These are phyloP conservation scores for Diphasiastrum complanatum DNA, from an alignment of 83 land plant genomes.

Conservation along the genomic window DNA sequence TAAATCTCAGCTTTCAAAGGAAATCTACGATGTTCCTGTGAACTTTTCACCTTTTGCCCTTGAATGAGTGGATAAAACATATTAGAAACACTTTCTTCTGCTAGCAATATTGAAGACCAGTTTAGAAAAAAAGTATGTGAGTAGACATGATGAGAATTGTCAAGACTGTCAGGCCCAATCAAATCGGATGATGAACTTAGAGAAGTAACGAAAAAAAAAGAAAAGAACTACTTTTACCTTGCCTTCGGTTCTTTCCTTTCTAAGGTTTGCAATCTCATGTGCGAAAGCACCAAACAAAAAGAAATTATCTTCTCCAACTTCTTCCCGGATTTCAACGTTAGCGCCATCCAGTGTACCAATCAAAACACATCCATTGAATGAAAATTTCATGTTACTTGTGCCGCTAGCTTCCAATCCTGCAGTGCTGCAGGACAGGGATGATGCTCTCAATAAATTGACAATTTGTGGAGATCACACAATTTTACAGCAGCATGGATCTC, in stretches of 20 bases:
- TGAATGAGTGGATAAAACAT: too few relatives aligned
- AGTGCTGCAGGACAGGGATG: constrained; percentile 47
- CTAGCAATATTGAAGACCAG: too few relatives aligned
- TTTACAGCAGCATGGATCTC: too few relatives aligned
- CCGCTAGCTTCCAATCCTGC: constrained; percentile 99
- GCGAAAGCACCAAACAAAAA: constrained; percentile 95
- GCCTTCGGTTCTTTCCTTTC: constrained; percentile 85
- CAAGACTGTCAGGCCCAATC: too few relatives aligned
- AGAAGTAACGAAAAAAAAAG: neutral
- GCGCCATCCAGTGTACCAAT: constrained; percentile 99
- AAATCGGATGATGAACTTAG: too few relatives aligned
- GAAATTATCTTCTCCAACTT: constrained; percentile 96
- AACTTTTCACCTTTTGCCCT: too few relatives aligned
- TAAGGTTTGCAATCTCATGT: constrained; percentile 70
- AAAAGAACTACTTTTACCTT: constrained; percentile 41
- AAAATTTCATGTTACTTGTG: constrained; percentile 98
- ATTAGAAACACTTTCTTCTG: too few relatives aligned
- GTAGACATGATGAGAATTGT: too few relatives aligned
- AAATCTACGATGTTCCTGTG: too few relatives aligned
- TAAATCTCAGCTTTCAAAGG: too few relatives aligned
- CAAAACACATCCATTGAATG: constrained; percentile 91
- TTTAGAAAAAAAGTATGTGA: too few relatives aligned
- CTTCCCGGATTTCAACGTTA: constrained; percentile 92
- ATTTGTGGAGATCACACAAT: too few relatives aligned
- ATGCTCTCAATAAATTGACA: constrained; percentile 5